Evolutionary conservation across 225 moss, liverwort and hornwort genomes (phyloP), one percentile per base, ranked within the genome.

Genomic region (Bryoerythrophyllum caledonicum): DNA sequence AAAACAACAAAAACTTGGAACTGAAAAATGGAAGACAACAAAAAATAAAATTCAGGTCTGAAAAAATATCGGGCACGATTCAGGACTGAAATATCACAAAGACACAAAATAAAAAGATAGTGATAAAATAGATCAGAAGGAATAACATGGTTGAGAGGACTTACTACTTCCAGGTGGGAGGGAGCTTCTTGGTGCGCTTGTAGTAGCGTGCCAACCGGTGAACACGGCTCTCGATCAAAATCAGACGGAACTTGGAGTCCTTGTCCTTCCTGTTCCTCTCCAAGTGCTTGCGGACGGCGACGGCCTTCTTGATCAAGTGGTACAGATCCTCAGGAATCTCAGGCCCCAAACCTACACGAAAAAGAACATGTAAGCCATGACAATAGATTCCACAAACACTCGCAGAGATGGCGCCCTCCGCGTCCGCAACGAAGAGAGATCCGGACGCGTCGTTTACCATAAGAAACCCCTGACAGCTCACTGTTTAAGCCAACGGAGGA

Each of bases 151-250:
- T 35, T 15, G 12, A 40, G 19, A 8, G 1, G 48, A 89, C 90
- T 86, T 79, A 85, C 90, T 89, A 89, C 81, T 92, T 92, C 91
- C 91, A 90, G 74, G 86, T 90, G 14, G 90, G 90, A 0, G 91
- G 90, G 16, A 92, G 90, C 86, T 92, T 90, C 90, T 90, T 92
- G 77, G 92, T 88, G 63, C 92, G 88, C 90, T 92, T 92, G 80
- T 92, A 92, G 76, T 90, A 92, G 64, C 90, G 87, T 10, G 92
- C 92, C 82, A 92, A 74, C 63, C 88, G 62, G 24, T 92, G 92
- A 6, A 90, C 86, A 38, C 88, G 84, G 71, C 92, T 92, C 85
- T 92, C 92, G 64, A 90, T 83, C 68, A 90, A 67, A 85, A 90
- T 90, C 23, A 92, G 79, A 53, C 88, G 82, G 65, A 92, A 88